These are phyloP conservation scores for Pholiota adiposa DNA, from an alignment of 1,284 basidiomycete species.

Conservation along the genomic window DNA sequence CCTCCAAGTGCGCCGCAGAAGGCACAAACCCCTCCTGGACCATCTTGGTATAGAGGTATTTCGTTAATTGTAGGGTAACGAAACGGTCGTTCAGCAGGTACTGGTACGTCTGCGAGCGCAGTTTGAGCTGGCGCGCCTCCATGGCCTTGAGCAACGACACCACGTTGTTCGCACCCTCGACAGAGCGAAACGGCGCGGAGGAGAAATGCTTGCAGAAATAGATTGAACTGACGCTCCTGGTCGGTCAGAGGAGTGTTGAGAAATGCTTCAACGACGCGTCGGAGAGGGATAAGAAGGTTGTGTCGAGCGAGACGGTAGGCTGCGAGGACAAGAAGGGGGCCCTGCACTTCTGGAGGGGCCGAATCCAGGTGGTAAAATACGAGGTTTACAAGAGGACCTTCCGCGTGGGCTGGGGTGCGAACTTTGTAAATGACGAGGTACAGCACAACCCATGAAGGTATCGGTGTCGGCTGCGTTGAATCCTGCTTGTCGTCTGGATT, in stretches of 20 bases:
- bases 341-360: conserved; percentile 37
- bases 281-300: conserved; percentile 47
- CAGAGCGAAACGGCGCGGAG: conserved; percentile 42
- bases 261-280: conserved; percentile 47
- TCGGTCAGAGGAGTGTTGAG: conserved; percentile 39
- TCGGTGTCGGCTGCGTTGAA: neutral
- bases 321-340: conserved; percentile 50
- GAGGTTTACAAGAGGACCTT: conserved; percentile 41
- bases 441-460: conserved; percentile 58
- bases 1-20: conserved; percentile 46
- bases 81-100: conserved; percentile 52
- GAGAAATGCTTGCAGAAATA: conserved; percentile 58
- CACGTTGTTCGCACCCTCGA: conserved; percentile 42
- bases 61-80: conserved; percentile 51
- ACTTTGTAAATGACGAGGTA: conserved; percentile 55
- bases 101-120: conserved; percentile 48
- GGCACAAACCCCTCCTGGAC: conserved; percentile 43
- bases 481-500: neutral
- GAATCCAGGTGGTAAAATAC: conserved; percentile 40
- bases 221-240: conserved; percentile 51
- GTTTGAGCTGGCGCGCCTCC: conserved; percentile 42
- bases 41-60: conserved; percentile 50
- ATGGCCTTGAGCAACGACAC: conserved; percentile 50
- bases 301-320: conserved; percentile 54
- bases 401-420: conserved; percentile 43